Base-by-base conservation (phyloP, 2,329 filamentous ascomycete genomes). In the Trichoderma polysporum region DNA sequence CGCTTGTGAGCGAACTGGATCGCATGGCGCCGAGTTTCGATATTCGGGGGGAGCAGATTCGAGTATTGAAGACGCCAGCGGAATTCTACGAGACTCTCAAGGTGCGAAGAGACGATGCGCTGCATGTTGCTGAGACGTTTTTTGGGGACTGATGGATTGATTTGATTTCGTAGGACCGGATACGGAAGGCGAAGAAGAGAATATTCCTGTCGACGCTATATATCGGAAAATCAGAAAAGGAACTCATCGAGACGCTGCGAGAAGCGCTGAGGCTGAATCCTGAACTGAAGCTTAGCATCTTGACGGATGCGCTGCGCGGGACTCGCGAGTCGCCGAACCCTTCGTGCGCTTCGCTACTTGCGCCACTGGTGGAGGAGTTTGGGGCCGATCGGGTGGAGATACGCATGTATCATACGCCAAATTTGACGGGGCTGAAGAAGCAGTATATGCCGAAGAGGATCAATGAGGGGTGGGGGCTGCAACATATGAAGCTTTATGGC, bases 401-500 rank as follows among this genome's bases (percentile, higher is more conserved):
- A 70, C 91, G 94, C 73, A 96, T 99, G 93, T 99, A 96, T 76
- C 95, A 99, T 79, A 99, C 95, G 0, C 95, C 95, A 0, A 99
- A 99, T 74, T 80, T 99, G 70, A 97, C 92, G 2, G 95, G 95
- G 0, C 73, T 96, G 66, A 87, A 90, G 59, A 98, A 98, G 80
- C 89, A 89, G 73, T 83, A 91, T 71, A 87, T 98, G 2, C 95
- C 95, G 0, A 92, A 88, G 75, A 86, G 95, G 22, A 94, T 99
- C 76, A 99, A 99, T 72, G 95, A 99, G 80, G 95, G 95, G 19
- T 99, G 95, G 95, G 95, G 95, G 1, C 80, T 99, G 69, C 95
- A 99, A 76, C 95, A 99, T 76, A 99, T 99, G 94, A 99, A 99
- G 84, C 83, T 99, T 0, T 99, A 99, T 73, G 95, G 95, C 0